Percentiles rank a stretch among this genome's conserved stretches.
Conservation (phyloP, 768 basidiomycete genomes). For the Tulasnella sp. region DNA sequence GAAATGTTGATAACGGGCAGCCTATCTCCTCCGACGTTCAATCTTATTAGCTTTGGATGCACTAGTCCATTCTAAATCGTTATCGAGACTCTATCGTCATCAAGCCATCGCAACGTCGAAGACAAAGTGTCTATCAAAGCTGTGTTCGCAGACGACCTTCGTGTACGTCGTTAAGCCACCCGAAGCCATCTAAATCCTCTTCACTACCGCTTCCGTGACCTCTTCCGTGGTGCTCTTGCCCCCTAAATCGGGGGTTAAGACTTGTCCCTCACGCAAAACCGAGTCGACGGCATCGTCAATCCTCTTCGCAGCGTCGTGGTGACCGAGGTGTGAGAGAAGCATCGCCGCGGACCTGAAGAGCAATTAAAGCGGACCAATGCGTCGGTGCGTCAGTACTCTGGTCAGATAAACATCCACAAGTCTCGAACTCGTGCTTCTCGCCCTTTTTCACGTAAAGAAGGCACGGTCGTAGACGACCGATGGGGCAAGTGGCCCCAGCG, state of each 20-base stretch:
- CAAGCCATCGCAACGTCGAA: neutral
- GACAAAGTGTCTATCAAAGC: neutral
- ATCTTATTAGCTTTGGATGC: neutral
- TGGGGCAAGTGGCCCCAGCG: neutral
- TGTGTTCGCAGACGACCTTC: neutral
- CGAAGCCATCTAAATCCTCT: conserved; percentile 35
- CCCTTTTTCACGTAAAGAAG: neutral
- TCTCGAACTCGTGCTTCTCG: conserved; percentile 1
- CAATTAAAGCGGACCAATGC: neutral
- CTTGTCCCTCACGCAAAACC: conserved; percentile 41
- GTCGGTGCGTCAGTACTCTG: conserved; percentile 1
- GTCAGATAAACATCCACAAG: neutral
- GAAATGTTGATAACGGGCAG: neutral
- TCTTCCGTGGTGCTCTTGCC: conserved; percentile 44
- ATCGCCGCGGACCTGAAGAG: conserved; percentile 38
- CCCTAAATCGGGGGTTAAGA: conserved; percentile 44
- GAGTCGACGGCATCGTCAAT: conserved; percentile 47
- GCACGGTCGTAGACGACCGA: neutral
- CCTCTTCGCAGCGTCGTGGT: conserved; percentile 40
- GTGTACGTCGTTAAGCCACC: neutral
- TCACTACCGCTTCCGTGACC: conserved; percentile 43
- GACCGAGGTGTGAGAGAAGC: conserved; percentile 45
- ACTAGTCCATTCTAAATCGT: conserved; percentile 1
- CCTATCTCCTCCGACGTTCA: neutral
- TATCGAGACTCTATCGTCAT: neutral